Percentiles rank a stretch among this genome's conserved stretches.
Conservation (phyloP, 345 rosid species). For the Eucalyptus marginata region DNA sequence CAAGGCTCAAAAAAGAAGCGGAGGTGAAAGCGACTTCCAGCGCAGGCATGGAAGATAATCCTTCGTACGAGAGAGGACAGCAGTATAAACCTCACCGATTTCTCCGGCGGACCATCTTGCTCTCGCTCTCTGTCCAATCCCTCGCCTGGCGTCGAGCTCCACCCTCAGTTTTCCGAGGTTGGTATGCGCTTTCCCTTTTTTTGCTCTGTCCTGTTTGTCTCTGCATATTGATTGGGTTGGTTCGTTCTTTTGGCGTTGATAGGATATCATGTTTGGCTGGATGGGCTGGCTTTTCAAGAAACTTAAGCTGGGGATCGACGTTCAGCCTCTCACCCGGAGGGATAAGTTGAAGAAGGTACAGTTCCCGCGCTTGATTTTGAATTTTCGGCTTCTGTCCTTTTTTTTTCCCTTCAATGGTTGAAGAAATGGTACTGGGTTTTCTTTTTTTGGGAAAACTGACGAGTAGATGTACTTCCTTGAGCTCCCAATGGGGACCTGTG, state of each 20-base stretch:
- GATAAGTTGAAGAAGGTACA: not conserved
- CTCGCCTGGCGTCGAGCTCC: too few species aligned
- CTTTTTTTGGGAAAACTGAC: not conserved
- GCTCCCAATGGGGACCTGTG: not conserved
- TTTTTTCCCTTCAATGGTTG: not conserved
- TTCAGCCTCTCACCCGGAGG: not conserved
- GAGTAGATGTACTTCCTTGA: not conserved
- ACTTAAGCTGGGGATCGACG: not conserved
- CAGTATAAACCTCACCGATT: too few species aligned
- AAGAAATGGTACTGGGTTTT: not conserved
- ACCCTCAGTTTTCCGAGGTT: too few species aligned
- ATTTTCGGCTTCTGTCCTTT: fast-evolving
- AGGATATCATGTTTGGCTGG: not conserved
- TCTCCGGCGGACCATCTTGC: too few species aligned
- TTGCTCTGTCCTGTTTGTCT: not conserved
- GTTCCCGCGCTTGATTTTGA: not conserved
- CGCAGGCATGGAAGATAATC: too few species aligned
- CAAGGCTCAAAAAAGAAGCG: too few species aligned
- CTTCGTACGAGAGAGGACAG: too few species aligned
- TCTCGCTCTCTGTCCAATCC: too few species aligned
- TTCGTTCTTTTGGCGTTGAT: not conserved
- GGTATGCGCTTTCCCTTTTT: not conserved
- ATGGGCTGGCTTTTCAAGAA: not conserved
- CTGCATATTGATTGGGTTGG: not conserved
- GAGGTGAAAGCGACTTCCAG: too few species aligned